Evolutionary conservation across 148 eudicot species (phyloP).

Genomic region (Limonium bicolor): DNA sequence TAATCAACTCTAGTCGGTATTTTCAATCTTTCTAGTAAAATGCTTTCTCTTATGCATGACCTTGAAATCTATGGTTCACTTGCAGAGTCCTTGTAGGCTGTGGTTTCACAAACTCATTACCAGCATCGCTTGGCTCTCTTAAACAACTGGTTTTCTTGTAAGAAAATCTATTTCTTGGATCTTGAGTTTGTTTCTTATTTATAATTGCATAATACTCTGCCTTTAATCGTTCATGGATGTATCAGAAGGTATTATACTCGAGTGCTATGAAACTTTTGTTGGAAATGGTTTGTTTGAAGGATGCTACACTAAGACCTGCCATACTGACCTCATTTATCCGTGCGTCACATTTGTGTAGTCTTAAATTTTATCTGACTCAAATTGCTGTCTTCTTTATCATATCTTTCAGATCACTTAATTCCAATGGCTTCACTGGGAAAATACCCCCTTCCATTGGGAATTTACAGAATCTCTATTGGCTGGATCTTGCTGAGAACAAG

Average conservation of each 20-base stretch:
- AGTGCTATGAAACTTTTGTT: no score
- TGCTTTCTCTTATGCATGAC: no score
- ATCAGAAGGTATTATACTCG: not conserved
- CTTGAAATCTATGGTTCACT: no score
- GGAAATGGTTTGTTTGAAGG: no score
- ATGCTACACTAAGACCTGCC: no score
- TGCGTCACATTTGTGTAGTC: no score
- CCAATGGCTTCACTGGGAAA: constrained; percentile 41
- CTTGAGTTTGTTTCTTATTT: not conserved
- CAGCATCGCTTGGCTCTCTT: constrained; percentile 54
- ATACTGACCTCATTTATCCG: no score
- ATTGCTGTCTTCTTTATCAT: no score
- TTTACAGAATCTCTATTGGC: constrained; percentile 40
- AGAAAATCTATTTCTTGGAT: constrained; percentile 12
- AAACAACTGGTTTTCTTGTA: constrained; percentile 38
- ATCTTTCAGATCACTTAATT: constrained; percentile 52
- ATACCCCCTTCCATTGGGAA: constrained; percentile 42
- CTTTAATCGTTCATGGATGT: not conserved
- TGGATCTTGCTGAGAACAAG: constrained; percentile 46
- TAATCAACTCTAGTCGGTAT: constrained; percentile 17
- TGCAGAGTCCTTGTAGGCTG: constrained; percentile 74
- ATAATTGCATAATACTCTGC: not conserved
- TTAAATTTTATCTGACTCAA: no score
- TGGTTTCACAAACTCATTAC: constrained; percentile 53
- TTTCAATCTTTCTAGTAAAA: no score